Evolutionary conservation across 2,329 filamentous ascomycete genomes (phyloP).

Genomic region (Helotiales sp.): DNA sequence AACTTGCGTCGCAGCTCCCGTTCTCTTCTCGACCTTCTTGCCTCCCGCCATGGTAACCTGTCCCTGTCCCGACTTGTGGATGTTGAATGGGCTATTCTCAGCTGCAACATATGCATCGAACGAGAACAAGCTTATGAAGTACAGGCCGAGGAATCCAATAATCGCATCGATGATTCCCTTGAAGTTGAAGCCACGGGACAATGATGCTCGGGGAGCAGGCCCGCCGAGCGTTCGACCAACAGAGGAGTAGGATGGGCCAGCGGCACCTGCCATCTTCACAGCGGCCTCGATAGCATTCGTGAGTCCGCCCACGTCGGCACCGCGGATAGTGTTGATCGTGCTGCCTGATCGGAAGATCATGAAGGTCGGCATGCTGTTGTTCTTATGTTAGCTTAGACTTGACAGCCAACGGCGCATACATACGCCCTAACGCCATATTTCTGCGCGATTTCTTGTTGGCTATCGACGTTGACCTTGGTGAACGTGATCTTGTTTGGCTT

Average conservation of each 20-base stretch:
- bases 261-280: conserved; percentile 54
- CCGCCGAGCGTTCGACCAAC: conserved; percentile 64
- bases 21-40: conserved; percentile 35
- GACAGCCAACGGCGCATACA: conserved; percentile 37
- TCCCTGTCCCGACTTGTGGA: conserved; percentile 42
- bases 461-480: conserved; percentile 89
- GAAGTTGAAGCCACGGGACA: conserved; percentile 44
- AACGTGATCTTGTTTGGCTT: conserved; percentile 85
- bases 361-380: conserved; percentile 82
- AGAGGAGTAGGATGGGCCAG: conserved; percentile 56
- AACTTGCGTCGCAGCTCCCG: conserved; percentile 37
- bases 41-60: conserved; percentile 29
- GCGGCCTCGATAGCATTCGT: conserved; percentile 77
- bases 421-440: conserved; percentile 80
- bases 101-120: conserved; percentile 67
- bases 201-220: conserved; percentile 36
- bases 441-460: conserved; percentile 76
- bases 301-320: conserved; percentile 79
- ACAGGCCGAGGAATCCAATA: conserved; percentile 63
- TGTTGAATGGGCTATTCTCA: conserved; percentile 63
- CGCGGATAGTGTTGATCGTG: conserved; percentile 76
- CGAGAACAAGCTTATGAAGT: conserved; percentile 66
- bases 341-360: conserved; percentile 81
- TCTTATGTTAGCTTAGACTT: conserved; percentile 19
- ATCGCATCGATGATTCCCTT: conserved; percentile 55